Conservation (phyloP, 441 rosid genomes). For the Biscutella laevigata region DNA sequence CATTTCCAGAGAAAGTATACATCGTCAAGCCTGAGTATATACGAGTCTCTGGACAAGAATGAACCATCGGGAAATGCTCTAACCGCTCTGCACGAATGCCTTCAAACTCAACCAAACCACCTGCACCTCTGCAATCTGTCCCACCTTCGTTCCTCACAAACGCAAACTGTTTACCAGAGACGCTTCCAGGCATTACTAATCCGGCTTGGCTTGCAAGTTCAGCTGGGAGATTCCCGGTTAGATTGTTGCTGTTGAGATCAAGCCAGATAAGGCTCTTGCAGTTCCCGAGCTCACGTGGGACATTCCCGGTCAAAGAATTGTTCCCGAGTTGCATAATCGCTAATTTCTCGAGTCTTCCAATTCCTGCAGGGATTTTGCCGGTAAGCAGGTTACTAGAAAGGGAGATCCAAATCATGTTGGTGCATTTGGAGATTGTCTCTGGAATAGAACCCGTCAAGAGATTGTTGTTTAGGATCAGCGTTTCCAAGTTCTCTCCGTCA, state of each 20-base stretch:
- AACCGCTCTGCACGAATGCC: constrained; percentile 74
- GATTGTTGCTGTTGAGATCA: constrained; percentile 77
- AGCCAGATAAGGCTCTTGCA: constrained; percentile 87
- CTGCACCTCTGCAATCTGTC: constrained; percentile 89
- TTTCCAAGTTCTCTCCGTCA: constrained; percentile 71
- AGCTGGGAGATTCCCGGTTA: constrained; percentile 54
- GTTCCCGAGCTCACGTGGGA: constrained; percentile 71
- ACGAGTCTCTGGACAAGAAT: constrained; percentile 71
- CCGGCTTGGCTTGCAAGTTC: constrained; percentile 73
- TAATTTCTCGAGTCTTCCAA: constrained; percentile 56
- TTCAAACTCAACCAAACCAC: constrained; percentile 84
- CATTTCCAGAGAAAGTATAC: constrained; percentile 56
- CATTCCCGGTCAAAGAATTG: constrained; percentile 63
- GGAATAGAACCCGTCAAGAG: constrained; percentile 65
- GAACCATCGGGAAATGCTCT: constrained; percentile 70
- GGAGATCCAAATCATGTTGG: constrained; percentile 83
- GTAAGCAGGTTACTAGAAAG: constrained; percentile 69
- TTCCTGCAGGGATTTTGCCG: constrained; percentile 63
- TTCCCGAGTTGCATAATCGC: constrained; percentile 86
- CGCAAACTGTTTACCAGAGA: constrained; percentile 84
- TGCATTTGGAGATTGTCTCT: constrained; percentile 58
- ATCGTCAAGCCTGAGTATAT: constrained; percentile 72
- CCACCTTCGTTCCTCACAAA: constrained; percentile 95
- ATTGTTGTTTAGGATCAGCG: constrained; percentile 81
- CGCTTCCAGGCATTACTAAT: constrained; percentile 56